A percentile compares a stretch with the other conserved stretches of the same genome.
Evolutionary conservation across 768 basidiomycete species (phyloP).

Genomic region (Lentinus tigrinus): DNA sequence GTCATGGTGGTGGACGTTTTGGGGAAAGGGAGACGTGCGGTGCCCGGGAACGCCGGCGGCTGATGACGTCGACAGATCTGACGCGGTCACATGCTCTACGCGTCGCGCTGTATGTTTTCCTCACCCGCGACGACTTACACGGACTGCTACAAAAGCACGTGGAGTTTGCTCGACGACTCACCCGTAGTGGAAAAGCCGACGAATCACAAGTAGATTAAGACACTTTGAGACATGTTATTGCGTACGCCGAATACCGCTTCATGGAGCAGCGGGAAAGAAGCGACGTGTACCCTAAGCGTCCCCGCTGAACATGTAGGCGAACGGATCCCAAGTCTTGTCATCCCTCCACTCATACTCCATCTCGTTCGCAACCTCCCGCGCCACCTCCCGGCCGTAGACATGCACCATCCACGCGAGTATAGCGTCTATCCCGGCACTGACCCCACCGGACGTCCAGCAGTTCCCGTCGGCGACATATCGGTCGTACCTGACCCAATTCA

Average conservation of each 20-base stretch:
- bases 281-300: neutral
- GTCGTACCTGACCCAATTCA: conserved; percentile 35
- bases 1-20: too few species aligned
- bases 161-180: too few species aligned
- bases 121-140: too few species aligned
- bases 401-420: neutral
- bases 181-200: too few species aligned
- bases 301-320: neutral
- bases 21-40: too few species aligned
- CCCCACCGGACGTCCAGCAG: conserved; percentile 39
- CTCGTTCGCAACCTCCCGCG: neutral
- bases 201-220: too few species aligned
- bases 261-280: too few species aligned
- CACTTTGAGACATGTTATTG: too few species aligned
- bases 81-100: neutral
- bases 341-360: neutral
- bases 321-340: neutral
- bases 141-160: too few species aligned
- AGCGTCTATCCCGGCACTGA: conserved; percentile 29
- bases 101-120: too few species aligned
- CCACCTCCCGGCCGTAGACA: neutral
- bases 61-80: neutral
- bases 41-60: neutral
- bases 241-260: too few species aligned
- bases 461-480: conserved; percentile 40